Conservation (phyloP, 257 asterid genomes). For the Gentiana macrophylla region DNA sequence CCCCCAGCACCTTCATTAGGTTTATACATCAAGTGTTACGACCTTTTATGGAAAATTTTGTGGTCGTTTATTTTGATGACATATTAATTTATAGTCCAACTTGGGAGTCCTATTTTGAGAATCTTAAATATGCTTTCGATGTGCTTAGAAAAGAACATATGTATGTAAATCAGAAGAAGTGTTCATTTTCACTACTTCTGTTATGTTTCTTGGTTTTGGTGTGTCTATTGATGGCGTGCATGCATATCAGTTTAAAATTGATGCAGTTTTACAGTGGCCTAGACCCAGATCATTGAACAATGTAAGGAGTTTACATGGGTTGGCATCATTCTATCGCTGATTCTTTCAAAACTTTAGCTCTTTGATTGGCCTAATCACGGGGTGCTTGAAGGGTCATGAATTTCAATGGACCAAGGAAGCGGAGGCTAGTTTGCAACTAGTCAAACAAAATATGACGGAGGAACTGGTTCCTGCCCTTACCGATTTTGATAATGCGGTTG, state of each 20-base stretch:
- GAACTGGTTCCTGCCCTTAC: neutral
- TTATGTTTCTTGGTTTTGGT: neutral
- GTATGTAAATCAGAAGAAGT: neutral
- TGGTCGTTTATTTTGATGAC: too few relatives aligned
- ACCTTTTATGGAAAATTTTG: neutral
- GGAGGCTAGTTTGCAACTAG: neutral
- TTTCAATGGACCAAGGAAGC: neutral
- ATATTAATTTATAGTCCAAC: too few relatives aligned
- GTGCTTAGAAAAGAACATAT: neutral
- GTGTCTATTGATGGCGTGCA: neutral
- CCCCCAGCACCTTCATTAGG: neutral
- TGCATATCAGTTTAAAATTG: neutral
- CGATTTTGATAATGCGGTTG: slow-evolving; percentile 1
- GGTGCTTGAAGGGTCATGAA: neutral
- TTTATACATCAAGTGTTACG: neutral
- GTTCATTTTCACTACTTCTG: neutral
- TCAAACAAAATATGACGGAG: neutral
- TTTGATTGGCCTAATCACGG: neutral
- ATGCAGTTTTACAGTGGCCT: neutral
- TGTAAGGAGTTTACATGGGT: neutral
- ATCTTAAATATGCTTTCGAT: too few relatives aligned
- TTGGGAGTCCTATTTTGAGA: neutral
- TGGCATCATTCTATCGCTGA: neutral
- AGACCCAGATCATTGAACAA: neutral
- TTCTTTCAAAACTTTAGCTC: neutral